Evolutionary conservation across 2,329 filamentous ascomycete genomes (phyloP), one percentile per base, ranked within the genome.

Genomic region (Pseudopyrenochaeta lycopersici): DNA sequence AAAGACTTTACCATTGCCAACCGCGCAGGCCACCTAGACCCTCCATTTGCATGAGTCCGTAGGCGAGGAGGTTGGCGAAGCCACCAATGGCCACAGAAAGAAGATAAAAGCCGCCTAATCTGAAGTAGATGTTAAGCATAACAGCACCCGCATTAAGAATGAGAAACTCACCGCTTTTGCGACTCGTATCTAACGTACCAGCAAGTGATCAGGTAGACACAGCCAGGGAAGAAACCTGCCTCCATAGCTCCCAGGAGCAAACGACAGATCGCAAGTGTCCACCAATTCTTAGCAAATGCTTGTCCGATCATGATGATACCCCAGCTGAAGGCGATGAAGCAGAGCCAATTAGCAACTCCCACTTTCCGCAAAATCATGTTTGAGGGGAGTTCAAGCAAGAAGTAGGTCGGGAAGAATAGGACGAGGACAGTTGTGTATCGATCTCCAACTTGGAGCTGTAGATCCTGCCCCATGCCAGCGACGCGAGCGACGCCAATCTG

Each of bases 331-430:
- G 58, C 53, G 9, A 70, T 54, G 2, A 53, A 52, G 40, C 58
- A 54, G 7, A 70, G 51, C 5, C 62, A 46, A n/a, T 58, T 52
- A 30, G 47, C 54, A 7, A 60, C 51, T 1, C 59, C 61, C 31
- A 67, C 40, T 2, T 74, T 76, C 18, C 76, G 74, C 14, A 84
- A 72, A 7, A 82, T 64, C 40, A 84, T 75, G 62, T 82, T 84
- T 52, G 77, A 80, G 0, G 82, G 82, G 3, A 83, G 73, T 60
- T 84, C 81, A 55, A 80, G 82, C 9, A 83, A 54, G 20, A 84
- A 76, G 60, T 85, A 82, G 14, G 76, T 77, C 40, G 83, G 72
- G 63, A 83, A 83, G 73, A 84, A 85, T 10, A 85, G 78, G 5
- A 82, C 76, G 7, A 84, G 61, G 1, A 77, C 71, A 54, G 80